These are phyloP conservation scores for Theileria sp. DNA, from an alignment of 169 alveolate species.

Conservation along the genomic window DNA sequence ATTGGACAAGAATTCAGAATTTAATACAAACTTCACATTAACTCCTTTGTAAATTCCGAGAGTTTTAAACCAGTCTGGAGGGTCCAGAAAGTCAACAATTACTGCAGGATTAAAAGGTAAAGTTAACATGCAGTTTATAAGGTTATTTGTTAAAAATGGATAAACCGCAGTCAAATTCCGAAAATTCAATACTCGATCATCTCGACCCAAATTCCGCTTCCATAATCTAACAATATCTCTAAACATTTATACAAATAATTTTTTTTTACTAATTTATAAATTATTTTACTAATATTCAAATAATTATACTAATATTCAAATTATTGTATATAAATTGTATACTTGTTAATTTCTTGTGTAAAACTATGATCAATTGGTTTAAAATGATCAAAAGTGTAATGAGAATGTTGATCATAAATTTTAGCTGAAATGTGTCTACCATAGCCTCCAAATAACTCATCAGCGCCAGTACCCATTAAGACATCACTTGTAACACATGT, in stretches of 20 bases:
- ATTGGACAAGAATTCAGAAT: slow-evolving; percentile 36
- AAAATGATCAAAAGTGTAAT: neutral
- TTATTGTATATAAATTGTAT: neutral
- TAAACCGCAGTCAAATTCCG: slow-evolving; percentile 41
- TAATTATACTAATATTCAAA: no score
- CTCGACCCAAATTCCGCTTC: slow-evolving; percentile 73
- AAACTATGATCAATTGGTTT: neutral
- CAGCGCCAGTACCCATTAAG: slow-evolving; percentile 77
- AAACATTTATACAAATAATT: slow-evolving; percentile 9
- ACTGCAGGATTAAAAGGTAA: slow-evolving; percentile 53
- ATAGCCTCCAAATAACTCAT: slow-evolving; percentile 76
- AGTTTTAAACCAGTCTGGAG: slow-evolving; percentile 55
- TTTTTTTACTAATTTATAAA: no score
- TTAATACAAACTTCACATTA: slow-evolving; percentile 10
- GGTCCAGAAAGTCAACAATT: slow-evolving; percentile 28
- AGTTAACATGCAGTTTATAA: slow-evolving; percentile 29
- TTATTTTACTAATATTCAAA: no score
- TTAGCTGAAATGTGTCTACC: slow-evolving; percentile 65
- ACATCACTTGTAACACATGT: slow-evolving; percentile 24
- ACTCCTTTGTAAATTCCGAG: slow-evolving; percentile 33
- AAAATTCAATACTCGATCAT: slow-evolving; percentile 66
- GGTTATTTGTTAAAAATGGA: slow-evolving; percentile 54
- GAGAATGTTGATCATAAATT: neutral
- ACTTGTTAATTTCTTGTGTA: slow-evolving; percentile 38
- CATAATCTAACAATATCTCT: slow-evolving; percentile 71